Base-by-base conservation (phyloP, 495 filamentous ascomycete genomes). In the Chaetomium tenue region DNA sequence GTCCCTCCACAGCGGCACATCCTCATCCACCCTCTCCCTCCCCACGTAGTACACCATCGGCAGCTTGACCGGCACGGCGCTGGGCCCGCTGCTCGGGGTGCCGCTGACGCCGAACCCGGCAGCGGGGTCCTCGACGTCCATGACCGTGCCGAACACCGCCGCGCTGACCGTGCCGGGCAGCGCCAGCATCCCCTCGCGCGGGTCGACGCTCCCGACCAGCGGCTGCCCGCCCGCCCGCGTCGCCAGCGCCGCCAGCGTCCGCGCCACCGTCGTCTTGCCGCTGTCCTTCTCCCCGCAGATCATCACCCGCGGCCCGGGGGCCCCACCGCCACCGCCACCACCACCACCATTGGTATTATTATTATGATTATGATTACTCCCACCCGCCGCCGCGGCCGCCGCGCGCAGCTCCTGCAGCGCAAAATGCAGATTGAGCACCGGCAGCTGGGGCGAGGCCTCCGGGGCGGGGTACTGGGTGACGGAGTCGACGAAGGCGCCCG, bases 41-140 rank as follows among this genome's bases (percentile, higher is more conserved):
- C 92, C 92, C 75, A 91, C 92, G 69, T 90, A 90, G 70, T 97
- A 97, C n/a, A 92, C 91, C 60, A 98, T 76, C 22, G 95, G 95
- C 67, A 94, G 77, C 78, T 97, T 98, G 26, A 96, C 90, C 1
- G 94, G 92, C 18, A 94, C 84, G 15, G 86, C 83, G 65, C 88
- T 94, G 8, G 95, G 92, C 3, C 93, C 93, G 63, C 88, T 93
- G 67, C 91, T 96, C 1, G 94, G 93, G 71, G 89, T 92, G 71
- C 82, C 63, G 47, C 91, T 91, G 84, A 91, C 66, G 44, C 95
- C 95, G 84, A 91, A 97, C 4, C 93, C 92, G 58, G 94, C 89
- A 70, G 91, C 91, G 1, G 71, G 68, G 5, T 74, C 68, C 68
- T 75, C 74, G 1, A 96, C 84, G 72, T 97, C 93, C 71, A 99